phyloP scores from a whole-genome alignment of 805 yeast species.

The Candida xiaguanensis region DNA sequence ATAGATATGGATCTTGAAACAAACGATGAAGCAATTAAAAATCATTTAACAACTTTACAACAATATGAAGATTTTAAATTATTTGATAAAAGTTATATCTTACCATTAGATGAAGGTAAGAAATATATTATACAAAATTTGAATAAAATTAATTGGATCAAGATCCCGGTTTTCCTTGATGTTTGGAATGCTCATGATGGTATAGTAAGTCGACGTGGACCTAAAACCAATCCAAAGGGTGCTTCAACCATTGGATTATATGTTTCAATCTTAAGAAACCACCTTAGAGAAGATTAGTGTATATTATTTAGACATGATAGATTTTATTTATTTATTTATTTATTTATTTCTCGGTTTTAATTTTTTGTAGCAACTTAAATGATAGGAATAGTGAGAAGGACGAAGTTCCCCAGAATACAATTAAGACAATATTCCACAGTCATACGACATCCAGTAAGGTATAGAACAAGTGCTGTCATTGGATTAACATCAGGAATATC shows the following conservation, averaged over 20 bases:
- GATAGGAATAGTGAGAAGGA: neutral
- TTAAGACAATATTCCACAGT: neutral
- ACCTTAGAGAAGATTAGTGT: constrained; percentile 13
- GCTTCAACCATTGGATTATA: constrained; percentile 51
- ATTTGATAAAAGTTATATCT: constrained; percentile 19
- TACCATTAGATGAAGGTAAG: constrained; percentile 37
- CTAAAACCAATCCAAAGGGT: constrained; percentile 47
- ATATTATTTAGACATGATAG: neutral
- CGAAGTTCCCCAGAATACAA: neutral
- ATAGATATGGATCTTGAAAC: constrained; percentile 19
- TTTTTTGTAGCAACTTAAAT: constrained; percentile 2
- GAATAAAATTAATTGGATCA: constrained; percentile 68
- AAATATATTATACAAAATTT: constrained; percentile 47
- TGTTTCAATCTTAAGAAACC: constrained; percentile 36
- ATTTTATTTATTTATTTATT: neutral
- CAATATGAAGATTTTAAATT: constrained; percentile 24
- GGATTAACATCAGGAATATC: constrained; percentile 7
- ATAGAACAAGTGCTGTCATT: neutral
- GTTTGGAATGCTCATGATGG: constrained; percentile 83
- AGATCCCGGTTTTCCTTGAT: constrained; percentile 68
- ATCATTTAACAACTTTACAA: constrained; percentile 15
- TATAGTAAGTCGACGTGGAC: constrained; percentile 74
- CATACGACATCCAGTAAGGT: constrained; percentile 1
- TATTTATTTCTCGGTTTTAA: constrained; percentile 2
- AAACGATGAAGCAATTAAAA: constrained; percentile 21